phyloP scores from a whole-genome alignment of 2,329 filamentous ascomycete species.

The Hypoxylon sp. region DNA sequence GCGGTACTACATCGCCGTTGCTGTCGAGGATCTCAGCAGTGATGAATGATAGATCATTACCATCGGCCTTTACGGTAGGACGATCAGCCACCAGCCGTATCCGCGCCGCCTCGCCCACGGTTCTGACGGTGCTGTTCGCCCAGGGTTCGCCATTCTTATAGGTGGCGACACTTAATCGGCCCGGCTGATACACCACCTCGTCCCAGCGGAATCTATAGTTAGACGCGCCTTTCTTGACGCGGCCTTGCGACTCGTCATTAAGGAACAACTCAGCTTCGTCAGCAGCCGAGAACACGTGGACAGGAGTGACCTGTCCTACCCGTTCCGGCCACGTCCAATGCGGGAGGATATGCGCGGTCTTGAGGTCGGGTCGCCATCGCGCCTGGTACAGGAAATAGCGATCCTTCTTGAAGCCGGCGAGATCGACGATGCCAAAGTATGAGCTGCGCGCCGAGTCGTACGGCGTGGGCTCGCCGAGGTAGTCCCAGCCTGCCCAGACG shows the following conservation, averaged over 20 bases:
- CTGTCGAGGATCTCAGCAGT: slow-evolving; percentile 60
- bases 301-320: slow-evolving; percentile 61
- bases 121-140: slow-evolving; percentile 58
- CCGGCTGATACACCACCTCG: slow-evolving; percentile 60
- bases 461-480: slow-evolving; percentile 63
- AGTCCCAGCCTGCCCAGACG: slow-evolving; percentile 65
- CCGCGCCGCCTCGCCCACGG: slow-evolving; percentile 55
- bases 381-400: slow-evolving; percentile 67
- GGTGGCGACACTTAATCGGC: slow-evolving; percentile 60
- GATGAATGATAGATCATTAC: slow-evolving; percentile 61
- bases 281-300: slow-evolving; percentile 64
- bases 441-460: slow-evolving; percentile 62
- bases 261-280: slow-evolving; percentile 68
- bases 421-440: slow-evolving; percentile 69
- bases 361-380: slow-evolving; percentile 62
- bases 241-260: slow-evolving; percentile 62
- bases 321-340: slow-evolving; percentile 58
- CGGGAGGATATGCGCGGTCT: slow-evolving; percentile 44
- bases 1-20: slow-evolving; percentile 57
- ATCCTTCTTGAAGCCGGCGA: slow-evolving; percentile 69
- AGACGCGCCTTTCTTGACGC: slow-evolving; percentile 46
- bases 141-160: slow-evolving; percentile 62
- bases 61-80: slow-evolving; percentile 55
- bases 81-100: slow-evolving; percentile 58
- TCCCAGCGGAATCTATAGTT: slow-evolving; percentile 64